Base-by-base conservation (phyloP, 2,329 filamentous ascomycete species). In the Ophiobolus disseminans region DNA sequence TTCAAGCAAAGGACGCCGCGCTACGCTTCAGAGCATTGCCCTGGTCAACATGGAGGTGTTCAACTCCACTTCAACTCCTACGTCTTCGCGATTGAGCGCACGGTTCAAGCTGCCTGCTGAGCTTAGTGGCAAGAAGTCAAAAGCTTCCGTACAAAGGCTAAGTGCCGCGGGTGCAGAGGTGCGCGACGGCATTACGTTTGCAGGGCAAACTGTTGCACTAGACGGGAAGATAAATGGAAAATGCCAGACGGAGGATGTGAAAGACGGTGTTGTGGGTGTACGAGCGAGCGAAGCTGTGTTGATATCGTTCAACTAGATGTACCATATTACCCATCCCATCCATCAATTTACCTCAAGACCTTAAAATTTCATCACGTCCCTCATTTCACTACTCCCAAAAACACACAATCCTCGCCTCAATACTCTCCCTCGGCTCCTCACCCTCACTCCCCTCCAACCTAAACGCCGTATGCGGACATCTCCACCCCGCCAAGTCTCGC, bases 381-480 rank as follows among this genome's bases (percentile, higher is more conserved):
- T n/a, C 25, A 28, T 28, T 10, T 9, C 22, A 39, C 14, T 25
- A 34, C 19, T 52, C 34, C 58, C 60, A 62, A 46, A 63, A 60
- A 26, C 53, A 53, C 8, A 63, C 53, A 31, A 60, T 46, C 39
- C 59, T 51, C 17, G 47, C 55, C 44, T 69, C 65, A 41, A 69
- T 63, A 41, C 64, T 66, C 41, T 67, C 58, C 36, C 65, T 63
- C 25, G 53, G 28, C 9, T 44, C 35, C 25, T 60, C 21, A 1
- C 50, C 50, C 6, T 58, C 56, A 17, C 36, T 49, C 8, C 36
- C 53, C n/a, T 43, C 41, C 31, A 62, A 35, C 16, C 34, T 41
- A 45, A 68, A 65, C 22, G 65, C 64, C 8, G 55, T 62, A 45
- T 69, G 66, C 30, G 61, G 61, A 45, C 62, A 61, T 38, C 63